Evolutionary conservation across 257 asterid species (phyloP).

Genomic region (Datura wrightii): DNA sequence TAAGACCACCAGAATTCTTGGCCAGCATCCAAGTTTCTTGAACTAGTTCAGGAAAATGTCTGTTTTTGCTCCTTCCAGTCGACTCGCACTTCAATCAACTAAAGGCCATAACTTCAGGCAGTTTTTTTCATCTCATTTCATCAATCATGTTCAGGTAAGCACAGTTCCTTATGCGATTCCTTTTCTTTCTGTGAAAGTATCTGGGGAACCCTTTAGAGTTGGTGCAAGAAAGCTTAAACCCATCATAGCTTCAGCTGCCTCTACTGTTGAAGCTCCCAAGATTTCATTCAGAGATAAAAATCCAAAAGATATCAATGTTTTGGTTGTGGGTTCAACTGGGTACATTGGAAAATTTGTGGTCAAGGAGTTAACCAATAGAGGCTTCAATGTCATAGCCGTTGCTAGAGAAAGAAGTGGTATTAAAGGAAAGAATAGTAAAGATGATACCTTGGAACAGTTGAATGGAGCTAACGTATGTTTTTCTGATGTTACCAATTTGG

Average conservation of each 20-base stretch:
- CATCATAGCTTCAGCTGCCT: conserved; percentile 49
- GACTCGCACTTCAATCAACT: conserved; percentile 48
- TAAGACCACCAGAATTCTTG: conserved; percentile 31
- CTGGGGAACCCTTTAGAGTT: conserved; percentile 38
- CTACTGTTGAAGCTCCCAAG: conserved; percentile 50
- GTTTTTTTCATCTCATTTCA: conserved; percentile 49
- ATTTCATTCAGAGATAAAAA: conserved; percentile 67
- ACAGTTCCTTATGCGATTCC: conserved; percentile 44
- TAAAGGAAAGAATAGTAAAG: conserved; percentile 68
- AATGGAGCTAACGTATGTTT: conserved; percentile 74
- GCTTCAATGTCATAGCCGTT: conserved; percentile 82
- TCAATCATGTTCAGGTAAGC: conserved; percentile 56
- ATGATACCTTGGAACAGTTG: conserved; percentile 61
- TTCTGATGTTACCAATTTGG: conserved; percentile 78
- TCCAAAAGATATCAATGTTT: conserved; percentile 70
- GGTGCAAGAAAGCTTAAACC: conserved; percentile 45
- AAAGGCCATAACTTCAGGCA: conserved; percentile 41
- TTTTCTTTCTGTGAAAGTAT: conserved; percentile 47
- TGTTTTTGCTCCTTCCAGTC: conserved; percentile 55
- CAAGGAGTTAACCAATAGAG: conserved; percentile 72
- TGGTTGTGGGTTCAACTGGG: conserved; percentile 93
- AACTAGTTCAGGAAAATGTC: conserved; percentile 57
- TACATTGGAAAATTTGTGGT: conserved; percentile 92
- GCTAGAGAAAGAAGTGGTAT: conserved; percentile 90
- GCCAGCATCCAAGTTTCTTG: conserved; percentile 37